Evolutionary conservation across 768 basidiomycete genomes (phyloP), one percentile per base, ranked within the genome.

Genomic region (Cystoderma amianthinum): DNA sequence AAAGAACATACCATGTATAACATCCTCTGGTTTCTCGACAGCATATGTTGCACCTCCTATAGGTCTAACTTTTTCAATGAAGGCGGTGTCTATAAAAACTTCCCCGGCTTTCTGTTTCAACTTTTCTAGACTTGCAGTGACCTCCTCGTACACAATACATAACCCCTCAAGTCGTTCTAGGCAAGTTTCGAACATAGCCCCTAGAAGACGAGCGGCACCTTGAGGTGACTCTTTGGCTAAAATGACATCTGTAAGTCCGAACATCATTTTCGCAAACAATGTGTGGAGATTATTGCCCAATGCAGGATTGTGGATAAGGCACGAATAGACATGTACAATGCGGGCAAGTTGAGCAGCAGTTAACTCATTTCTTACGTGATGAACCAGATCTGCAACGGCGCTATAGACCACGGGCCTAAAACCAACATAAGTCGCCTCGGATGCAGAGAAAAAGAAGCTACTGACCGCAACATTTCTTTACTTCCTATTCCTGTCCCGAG

Each of bases 221-320:
- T 76, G 71, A 17, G 76, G 66, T 1, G 81, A 78, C 36, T 84
- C 85, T 59, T 95, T 93, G 21, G 72, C 63, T 17, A 85, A 63
- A 32, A 97, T 82, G 35, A 80, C 75, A 42, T 98, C 96, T 32
- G 88, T 76, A 36, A 96, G 72, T 47, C 86, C 87, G 54, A 92
- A 86, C 58, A 97, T 82, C 65, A 96, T 82, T 61, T 97, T 98
- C 39, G 86, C 85, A 48, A 88, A 90, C 57, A 97, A 72, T 10
- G 88, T 89, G 54, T 97, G 93, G 23, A 94, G 78, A 42, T 77
- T 81, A 50, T 76, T 81, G 6, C 79, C 73, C 35, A 94, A 74
- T 15, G 86, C 80, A 2, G 88, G 77, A 55, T 96, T 92, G 63
- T 97, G 95, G 38, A 96, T 76, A 54, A 90, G 80, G 37, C 82